Evolutionary conservation across 352 stramenopile species (phyloP).

Genomic region (Phytophthora pisi): DNA sequence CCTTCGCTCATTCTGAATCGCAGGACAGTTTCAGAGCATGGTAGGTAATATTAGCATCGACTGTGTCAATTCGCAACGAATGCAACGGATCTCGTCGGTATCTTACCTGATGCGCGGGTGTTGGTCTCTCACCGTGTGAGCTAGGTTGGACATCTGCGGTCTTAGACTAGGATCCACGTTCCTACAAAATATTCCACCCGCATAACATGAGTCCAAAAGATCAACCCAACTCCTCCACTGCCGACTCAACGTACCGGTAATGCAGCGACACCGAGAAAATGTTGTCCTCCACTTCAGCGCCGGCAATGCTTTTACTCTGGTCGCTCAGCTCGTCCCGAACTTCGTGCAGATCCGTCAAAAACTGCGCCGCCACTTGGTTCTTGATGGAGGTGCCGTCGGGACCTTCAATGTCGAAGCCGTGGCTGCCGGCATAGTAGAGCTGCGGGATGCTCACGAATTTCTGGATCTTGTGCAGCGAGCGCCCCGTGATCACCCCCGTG

Average conservation of each 20-base stretch:
- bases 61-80: slow-evolving; percentile 2
- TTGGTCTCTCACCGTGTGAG: slow-evolving; percentile 39
- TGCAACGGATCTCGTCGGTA: neutral
- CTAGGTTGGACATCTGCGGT: slow-evolving; percentile 54
- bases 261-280: slow-evolving; percentile 90
- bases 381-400: slow-evolving; percentile 80
- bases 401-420: slow-evolving; percentile 90
- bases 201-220: neutral
- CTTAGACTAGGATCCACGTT: slow-evolving; percentile 57
- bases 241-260: slow-evolving; percentile 65
- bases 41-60: neutral
- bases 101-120: slow-evolving; percentile 69
- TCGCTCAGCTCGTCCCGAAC: slow-evolving; percentile 55
- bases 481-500: slow-evolving; percentile 86
- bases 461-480: slow-evolving; percentile 89
- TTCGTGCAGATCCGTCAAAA: slow-evolving; percentile 65
- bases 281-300: slow-evolving; percentile 90
- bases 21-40: neutral
- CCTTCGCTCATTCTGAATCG: slow-evolving; percentile 70
- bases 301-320: slow-evolving; percentile 53
- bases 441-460: slow-evolving; percentile 88
- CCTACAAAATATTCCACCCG: slow-evolving; percentile 31
- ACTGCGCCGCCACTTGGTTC: slow-evolving; percentile 84
- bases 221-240: neutral
- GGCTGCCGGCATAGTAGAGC: slow-evolving; percentile 90